phyloP scores from a whole-genome alignment of 2,329 filamentous ascomycete genomes.

The Dactylellina parvicollis region DNA sequence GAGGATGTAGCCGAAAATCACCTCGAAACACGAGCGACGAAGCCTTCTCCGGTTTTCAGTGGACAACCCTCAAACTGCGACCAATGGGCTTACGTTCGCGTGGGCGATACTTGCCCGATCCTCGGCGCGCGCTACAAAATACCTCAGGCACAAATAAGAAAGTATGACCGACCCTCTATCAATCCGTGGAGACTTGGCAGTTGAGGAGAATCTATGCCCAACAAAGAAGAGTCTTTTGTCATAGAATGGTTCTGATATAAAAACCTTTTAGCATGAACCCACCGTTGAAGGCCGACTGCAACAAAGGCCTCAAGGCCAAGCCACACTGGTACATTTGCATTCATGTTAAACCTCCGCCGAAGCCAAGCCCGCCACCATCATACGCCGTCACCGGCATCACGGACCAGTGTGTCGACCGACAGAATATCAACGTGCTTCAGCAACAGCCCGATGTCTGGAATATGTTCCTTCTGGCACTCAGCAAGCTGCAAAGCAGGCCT shows the following conservation, averaged over 20 bases:
- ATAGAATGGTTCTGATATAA: background rate
- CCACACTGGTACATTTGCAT: conserved; percentile 4
- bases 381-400: conserved; percentile 7
- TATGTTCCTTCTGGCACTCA: conserved; percentile 33
- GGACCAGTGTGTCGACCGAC: conserved; percentile 6
- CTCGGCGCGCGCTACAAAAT: background rate
- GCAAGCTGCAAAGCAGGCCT: background rate
- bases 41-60: background rate
- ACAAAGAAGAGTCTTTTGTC: background rate
- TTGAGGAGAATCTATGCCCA: background rate
- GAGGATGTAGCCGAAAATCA: conserved; percentile 9
- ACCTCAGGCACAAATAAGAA: background rate
- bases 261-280: conserved; percentile 10
- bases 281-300: conserved; percentile 12
- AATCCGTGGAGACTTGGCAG: too few relatives aligned
- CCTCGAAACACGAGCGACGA: background rate
- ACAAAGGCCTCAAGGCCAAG: background rate
- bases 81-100: background rate
- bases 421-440: conserved; percentile 13
- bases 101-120: background rate
- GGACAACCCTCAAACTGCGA: conserved; percentile 14
- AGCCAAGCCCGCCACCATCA: background rate
- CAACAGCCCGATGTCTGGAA: conserved; percentile 29
- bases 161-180: background rate
- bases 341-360: background rate